Evolutionary conservation across 441 rosid species (phyloP).

Genomic region (Brassica balearica): DNA sequence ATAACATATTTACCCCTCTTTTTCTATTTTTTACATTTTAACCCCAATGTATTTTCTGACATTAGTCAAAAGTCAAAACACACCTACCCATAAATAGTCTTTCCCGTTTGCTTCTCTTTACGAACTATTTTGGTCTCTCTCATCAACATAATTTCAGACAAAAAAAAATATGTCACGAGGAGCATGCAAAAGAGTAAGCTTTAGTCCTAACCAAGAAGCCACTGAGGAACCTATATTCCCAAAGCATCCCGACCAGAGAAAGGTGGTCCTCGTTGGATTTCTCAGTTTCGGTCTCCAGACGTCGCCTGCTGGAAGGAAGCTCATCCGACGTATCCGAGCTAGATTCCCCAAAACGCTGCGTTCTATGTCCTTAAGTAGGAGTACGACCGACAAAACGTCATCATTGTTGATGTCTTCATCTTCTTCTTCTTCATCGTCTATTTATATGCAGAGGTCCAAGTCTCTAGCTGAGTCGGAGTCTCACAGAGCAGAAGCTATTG

Average conservation of each 20-base stretch:
- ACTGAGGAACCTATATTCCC: constrained; percentile 45
- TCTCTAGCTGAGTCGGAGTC: constrained; percentile 82
- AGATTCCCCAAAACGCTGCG: constrained; percentile 65
- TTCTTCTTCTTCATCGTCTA: constrained; percentile 47
- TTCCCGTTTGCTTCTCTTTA: constrained; percentile 22
- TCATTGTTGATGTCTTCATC: constrained; percentile 22
- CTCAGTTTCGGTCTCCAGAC: constrained; percentile 55
- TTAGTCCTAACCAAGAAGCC: constrained; percentile 64
- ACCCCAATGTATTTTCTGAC: constrained; percentile 6
- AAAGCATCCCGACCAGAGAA: constrained; percentile 52
- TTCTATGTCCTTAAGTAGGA: constrained; percentile 55
- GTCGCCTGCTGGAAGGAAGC: constrained; percentile 55
- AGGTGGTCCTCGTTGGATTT: constrained; percentile 48
- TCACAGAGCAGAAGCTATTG: constrained; percentile 87
- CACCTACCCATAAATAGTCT: constrained; percentile 45
- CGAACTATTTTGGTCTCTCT: constrained; percentile 14
- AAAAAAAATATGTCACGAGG: constrained; percentile 51
- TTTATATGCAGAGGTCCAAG: constrained; percentile 70
- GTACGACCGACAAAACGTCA: constrained; percentile 34
- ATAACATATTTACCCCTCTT: constrained; percentile 17
- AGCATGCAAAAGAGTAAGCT: constrained; percentile 65
- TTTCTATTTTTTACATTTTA: constrained; percentile 16
- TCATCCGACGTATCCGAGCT: constrained; percentile 62
- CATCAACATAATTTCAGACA: constrained; percentile 25
- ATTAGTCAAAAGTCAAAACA: constrained; percentile 7